These are phyloP conservation scores for Ophiostoma ips DNA, from an alignment of 2,329 filamentous ascomycete species.

Conservation along the genomic window DNA sequence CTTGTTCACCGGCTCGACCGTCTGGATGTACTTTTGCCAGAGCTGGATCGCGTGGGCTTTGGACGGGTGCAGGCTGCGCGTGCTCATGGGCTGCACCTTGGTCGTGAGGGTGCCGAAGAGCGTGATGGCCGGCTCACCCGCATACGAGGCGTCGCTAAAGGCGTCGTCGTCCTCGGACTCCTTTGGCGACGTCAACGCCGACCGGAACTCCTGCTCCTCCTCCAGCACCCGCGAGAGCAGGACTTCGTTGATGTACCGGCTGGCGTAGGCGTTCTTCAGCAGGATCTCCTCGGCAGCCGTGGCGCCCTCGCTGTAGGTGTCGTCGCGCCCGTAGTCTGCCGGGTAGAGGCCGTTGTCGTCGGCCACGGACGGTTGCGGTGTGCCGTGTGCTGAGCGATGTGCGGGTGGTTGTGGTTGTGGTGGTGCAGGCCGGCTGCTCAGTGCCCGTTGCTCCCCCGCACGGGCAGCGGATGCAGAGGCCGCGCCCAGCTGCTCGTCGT, in stretches of 20 bases:
- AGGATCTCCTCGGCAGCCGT: conserved; percentile 10
- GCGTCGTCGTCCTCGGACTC: conserved; percentile 6
- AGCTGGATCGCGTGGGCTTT: conserved; percentile 11
- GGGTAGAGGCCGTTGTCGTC: neutral
- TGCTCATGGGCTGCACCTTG: neutral
- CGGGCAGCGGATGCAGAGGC: too few species aligned
- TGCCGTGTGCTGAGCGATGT: neutral
- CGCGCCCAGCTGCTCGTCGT: neutral
- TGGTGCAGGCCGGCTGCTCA: too few species aligned
- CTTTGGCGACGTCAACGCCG: conserved; percentile 7
- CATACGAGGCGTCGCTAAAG: neutral
- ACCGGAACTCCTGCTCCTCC: conserved; percentile 15
- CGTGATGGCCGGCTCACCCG: conserved; percentile 1
- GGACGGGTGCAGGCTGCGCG: conserved; percentile 9
- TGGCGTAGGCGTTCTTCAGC: conserved; percentile 11
- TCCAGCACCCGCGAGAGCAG: conserved; percentile 15
- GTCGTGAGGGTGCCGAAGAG: conserved; percentile 9
- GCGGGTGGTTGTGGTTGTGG: too few species aligned
- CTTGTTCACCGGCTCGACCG: conserved; percentile 14
- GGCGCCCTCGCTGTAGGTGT: neutral
- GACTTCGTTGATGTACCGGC: conserved; percentile 16
- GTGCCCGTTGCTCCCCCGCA: too few species aligned
- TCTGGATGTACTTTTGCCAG: conserved; percentile 13
- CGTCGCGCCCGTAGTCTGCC: neutral
- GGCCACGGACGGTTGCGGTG: neutral